Conservation (phyloP, 2,329 filamentous ascomycete species). For the Exophiala oligosperma region DNA sequence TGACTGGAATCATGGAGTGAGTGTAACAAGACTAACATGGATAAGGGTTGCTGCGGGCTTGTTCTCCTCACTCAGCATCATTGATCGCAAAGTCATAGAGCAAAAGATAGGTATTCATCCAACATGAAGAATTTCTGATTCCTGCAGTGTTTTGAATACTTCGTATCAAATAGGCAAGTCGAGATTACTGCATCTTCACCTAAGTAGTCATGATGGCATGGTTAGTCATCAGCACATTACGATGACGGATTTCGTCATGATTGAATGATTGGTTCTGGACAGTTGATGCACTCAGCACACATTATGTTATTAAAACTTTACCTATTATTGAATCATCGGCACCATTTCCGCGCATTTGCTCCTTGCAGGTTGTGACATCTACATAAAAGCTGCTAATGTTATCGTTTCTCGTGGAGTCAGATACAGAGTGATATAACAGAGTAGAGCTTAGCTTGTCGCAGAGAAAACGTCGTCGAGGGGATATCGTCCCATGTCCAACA, state of each 20-base stretch:
- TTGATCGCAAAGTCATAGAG: neutral
- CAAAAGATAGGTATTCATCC: neutral
- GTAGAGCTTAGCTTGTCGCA: neutral
- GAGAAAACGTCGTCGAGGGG: neutral
- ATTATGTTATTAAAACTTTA: neutral
- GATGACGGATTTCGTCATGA: conserved; percentile 1
- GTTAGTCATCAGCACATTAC: conserved; percentile 11
- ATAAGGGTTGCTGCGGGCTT: neutral
- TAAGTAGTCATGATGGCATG: conserved; percentile 11
- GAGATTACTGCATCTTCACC: conserved; percentile 16
- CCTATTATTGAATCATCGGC: neutral
- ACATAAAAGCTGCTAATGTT: conserved; percentile 7
- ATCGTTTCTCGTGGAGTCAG: too few relatives aligned
- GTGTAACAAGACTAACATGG: neutral
- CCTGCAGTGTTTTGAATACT: neutral
- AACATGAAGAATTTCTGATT: neutral
- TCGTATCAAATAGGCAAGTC: neutral
- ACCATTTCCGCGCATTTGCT: neutral
- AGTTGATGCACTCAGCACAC: too few relatives aligned
- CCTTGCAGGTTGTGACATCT: neutral
- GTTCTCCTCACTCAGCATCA: neutral
- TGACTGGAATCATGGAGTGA: too few relatives aligned
- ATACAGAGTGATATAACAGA: too few relatives aligned
- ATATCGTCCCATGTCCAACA: conserved; percentile 14
- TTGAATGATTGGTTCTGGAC: neutral